Evolutionary conservation across 2,329 filamentous ascomycete species (phyloP).

Genomic region (Hymenoscyphus scutula): DNA sequence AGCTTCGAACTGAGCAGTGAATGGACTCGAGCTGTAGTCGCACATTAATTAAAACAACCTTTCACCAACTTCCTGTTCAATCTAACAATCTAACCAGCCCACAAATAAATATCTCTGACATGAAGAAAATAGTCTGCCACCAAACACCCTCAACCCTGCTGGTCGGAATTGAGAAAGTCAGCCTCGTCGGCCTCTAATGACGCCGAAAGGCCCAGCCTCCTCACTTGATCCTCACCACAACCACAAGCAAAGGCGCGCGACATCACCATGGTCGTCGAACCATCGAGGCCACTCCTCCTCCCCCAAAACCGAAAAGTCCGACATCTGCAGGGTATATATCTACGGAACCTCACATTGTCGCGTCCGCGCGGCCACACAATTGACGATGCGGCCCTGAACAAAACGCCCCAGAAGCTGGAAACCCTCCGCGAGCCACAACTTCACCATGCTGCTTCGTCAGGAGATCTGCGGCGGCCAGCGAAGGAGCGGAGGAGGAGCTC

Average conservation of each 20-base stretch:
- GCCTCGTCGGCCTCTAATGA: not conserved
- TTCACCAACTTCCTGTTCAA: too few species aligned
- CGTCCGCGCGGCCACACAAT: slow-evolving; percentile 59
- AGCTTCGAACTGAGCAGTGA: too few species aligned
- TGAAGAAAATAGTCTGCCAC: not conserved
- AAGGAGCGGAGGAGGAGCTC: slow-evolving; percentile 56
- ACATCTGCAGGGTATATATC: slow-evolving; percentile 80
- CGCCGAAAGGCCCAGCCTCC: not conserved
- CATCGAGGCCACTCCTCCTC: slow-evolving; percentile 49
- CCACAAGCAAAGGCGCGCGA: not conserved
- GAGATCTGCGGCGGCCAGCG: slow-evolving; percentile 43
- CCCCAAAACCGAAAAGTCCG: slow-evolving; percentile 82
- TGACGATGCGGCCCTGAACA: slow-evolving; percentile 73
- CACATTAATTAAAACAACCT: too few species aligned
- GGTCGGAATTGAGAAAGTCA: not conserved
- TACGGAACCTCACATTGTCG: slow-evolving; percentile 78
- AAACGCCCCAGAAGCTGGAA: slow-evolving; percentile 60
- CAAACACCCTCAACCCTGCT: not conserved
- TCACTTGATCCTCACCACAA: not conserved
- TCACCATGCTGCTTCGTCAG: slow-evolving; percentile 56
- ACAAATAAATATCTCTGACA: not conserved
- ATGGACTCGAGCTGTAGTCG: too few species aligned
- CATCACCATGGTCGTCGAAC: slow-evolving; percentile 34
- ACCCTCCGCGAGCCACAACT: slow-evolving; percentile 48
- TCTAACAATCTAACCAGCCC: too few species aligned